These are phyloP conservation scores for Leishmania guyanensis DNA, from an alignment of 208 protist genomes.

Conservation along the genomic window DNA sequence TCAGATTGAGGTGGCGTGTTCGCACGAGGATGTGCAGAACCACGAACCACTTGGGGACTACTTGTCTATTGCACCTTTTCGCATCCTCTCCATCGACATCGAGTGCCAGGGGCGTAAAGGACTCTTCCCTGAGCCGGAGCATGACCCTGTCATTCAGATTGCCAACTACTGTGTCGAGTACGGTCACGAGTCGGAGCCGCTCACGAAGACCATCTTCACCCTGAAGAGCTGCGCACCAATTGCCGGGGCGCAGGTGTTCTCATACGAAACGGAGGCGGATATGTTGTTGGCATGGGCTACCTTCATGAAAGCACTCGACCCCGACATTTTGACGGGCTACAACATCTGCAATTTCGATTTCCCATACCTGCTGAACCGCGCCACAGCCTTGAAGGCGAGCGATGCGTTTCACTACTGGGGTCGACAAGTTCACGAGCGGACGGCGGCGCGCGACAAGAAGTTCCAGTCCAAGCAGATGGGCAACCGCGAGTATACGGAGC, in stretches of 20 bases:
- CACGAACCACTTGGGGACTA: slow-evolving; percentile 92
- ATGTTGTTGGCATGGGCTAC: slow-evolving; percentile 92
- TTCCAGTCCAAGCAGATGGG: slow-evolving; percentile 98
- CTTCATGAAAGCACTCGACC: slow-evolving; percentile 89
- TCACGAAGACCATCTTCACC: slow-evolving; percentile 91
- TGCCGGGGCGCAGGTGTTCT: slow-evolving; percentile 93
- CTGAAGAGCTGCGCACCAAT: slow-evolving; percentile 96
- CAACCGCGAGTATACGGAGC: slow-evolving; percentile 98
- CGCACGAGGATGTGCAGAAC: slow-evolving; percentile 85
- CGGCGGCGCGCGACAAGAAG: slow-evolving; percentile 92
- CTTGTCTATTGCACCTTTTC: slow-evolving; percentile 97
- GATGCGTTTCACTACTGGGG: slow-evolving; percentile 93
- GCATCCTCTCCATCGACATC: slow-evolving; percentile 99
- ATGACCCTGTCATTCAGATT: slow-evolving; percentile 99
- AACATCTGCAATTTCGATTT: slow-evolving; percentile 99
- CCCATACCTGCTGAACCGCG: slow-evolving; percentile 98
- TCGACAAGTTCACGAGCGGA: slow-evolving; percentile 87
- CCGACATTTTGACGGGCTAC: slow-evolving; percentile 98
- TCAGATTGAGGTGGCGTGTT: slow-evolving; percentile 94
- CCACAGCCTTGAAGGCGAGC: slow-evolving; percentile 83
- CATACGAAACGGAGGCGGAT: slow-evolving; percentile 94
- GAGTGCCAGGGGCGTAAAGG: slow-evolving; percentile 98
- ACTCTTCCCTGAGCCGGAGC: slow-evolving; percentile 98
- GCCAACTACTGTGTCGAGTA: slow-evolving; percentile 96
- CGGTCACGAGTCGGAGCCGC: slow-evolving; percentile 61